Base-by-base conservation (phyloP, 1,284 basidiomycete species). In the Filobasidium uniguttulatum region DNA sequence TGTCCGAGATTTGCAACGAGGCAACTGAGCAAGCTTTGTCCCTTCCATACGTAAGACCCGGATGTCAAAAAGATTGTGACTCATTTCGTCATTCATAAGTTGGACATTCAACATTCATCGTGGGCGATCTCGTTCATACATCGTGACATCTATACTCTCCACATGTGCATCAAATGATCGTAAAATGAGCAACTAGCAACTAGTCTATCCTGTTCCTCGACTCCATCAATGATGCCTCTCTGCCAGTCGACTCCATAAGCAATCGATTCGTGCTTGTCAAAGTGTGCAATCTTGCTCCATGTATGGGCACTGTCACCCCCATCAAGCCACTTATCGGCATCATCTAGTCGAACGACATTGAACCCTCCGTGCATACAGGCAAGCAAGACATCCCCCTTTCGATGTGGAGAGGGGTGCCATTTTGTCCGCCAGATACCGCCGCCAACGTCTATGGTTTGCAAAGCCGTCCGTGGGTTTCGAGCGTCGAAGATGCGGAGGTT, bases 341-440 rank as follows among this genome's bases (percentile, higher is more conserved):
- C 22, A 29, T 49, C 60, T 54, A 83, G 77, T 1, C 67, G 72
- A 29, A 90, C 67, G 6, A 91, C 74, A 60, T 91, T 93, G 75
- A 89, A 93, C 1, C 94, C 93, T 56, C 87, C 89, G 62, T 96
- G 91, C 94, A 98, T 99, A 63, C 85, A 87, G 0, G 89, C 94
- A 9, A 90, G 79, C 25, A 97, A 74, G 1, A 98, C 72, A 59
- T 90, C 83, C 22, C 74, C 61, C 53, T 73, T 74, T 33, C 82
- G 76, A 3, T 61, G 55, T 1, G 73, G 55, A 1, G 73, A 75
- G 1, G 90, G 88, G 65, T 97, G 89, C 88, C 91, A 98, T 65
- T 94, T 93, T 44, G 89, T 79, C 15, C 94, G 77, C 94, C 94
- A 99, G 10, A 82, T 83, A 2, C 94, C 94, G 2, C 94, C 94